Percentiles rank a stretch among this genome's conserved stretches.
phyloP scores from a whole-genome alignment of 306 rosid genomes.

The Casuarina equisetifolia region DNA sequence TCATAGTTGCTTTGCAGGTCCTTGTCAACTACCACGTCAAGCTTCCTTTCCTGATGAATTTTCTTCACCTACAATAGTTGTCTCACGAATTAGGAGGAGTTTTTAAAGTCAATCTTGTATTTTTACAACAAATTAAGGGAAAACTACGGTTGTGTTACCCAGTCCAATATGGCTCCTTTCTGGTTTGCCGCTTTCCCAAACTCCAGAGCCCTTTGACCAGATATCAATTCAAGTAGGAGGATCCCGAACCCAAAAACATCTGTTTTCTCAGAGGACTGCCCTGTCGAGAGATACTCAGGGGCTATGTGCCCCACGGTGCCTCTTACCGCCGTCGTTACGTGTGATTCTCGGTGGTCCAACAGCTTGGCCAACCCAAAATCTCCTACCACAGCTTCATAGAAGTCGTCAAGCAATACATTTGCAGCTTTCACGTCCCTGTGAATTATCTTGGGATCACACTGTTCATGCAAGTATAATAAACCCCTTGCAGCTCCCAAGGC shows the following conservation, averaged over 20 bases:
- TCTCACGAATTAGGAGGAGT: background rate
- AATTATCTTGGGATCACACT: constrained; percentile 96
- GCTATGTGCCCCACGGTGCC: constrained; percentile 99
- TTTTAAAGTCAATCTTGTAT: background rate
- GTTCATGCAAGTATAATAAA: constrained; percentile 83
- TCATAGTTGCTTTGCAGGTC: constrained; percentile 67
- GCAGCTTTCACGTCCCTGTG: constrained; percentile 99
- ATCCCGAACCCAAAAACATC: constrained; percentile 98
- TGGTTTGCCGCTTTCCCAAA: constrained; percentile 89
- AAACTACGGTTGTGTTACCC: constrained; percentile 54
- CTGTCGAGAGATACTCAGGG: constrained; percentile 96
- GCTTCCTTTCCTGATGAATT: constrained; percentile 82
- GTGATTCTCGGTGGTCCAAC: constrained; percentile 87
- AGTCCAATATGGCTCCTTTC: constrained; percentile 94
- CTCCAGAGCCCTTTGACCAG: constrained; percentile 88
- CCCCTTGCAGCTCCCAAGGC: constrained; percentile 97
- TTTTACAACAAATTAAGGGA: background rate
- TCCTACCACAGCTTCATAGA: constrained; percentile 93
- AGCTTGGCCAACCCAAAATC: constrained; percentile 96
- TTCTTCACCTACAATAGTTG: constrained; percentile 71
- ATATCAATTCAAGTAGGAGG: constrained; percentile 84
- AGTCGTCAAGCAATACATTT: constrained; percentile 84
- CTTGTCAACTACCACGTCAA: constrained; percentile 79
- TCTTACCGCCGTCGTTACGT: constrained; percentile 94
- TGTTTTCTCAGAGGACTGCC: constrained; percentile 97